These are phyloP conservation scores for Penicillium decumbens DNA, from an alignment of 2,329 filamentous ascomycete genomes.

Conservation along the genomic window DNA sequence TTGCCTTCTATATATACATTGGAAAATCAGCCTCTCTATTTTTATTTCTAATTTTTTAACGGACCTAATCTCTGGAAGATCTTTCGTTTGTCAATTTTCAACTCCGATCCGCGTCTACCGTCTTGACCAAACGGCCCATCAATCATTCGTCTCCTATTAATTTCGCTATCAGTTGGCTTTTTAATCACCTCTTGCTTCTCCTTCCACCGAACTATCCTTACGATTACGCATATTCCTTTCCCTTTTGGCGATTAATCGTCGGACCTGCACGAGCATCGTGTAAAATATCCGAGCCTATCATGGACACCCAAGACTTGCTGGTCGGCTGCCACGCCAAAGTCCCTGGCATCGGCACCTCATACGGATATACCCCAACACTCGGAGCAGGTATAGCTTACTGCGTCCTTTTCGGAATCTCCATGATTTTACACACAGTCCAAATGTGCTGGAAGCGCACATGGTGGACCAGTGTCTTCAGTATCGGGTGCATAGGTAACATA, in stretches of 20 bases:
- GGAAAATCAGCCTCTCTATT: background rate
- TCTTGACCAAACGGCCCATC: background rate
- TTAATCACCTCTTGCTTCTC: background rate
- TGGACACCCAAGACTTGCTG: constrained; percentile 12
- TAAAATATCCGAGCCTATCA: constrained; percentile 1
- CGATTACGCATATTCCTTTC: background rate
- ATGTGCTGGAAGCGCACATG: constrained; percentile 36
- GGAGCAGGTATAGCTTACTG: constrained; percentile 34
- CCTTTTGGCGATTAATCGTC: background rate
- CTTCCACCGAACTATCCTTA: background rate
- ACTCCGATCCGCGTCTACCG: background rate
- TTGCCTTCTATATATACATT: background rate
- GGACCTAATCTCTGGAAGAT: background rate
- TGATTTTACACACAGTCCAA: constrained; percentile 35
- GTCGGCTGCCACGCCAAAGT: constrained; percentile 27
- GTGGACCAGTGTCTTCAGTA: constrained; percentile 37
- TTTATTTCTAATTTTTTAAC: no score
- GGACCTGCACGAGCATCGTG: background rate
- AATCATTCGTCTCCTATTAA: background rate
- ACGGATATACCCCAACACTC: constrained; percentile 35
- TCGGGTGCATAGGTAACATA: constrained; percentile 34
- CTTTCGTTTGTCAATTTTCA: background rate
- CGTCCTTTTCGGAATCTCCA: constrained; percentile 33
- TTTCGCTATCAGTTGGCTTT: background rate
- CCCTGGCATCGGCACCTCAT: constrained; percentile 24